These are phyloP conservation scores for Boletus sp. DNA, from an alignment of 1,284 basidiomycete species.

Conservation along the genomic window DNA sequence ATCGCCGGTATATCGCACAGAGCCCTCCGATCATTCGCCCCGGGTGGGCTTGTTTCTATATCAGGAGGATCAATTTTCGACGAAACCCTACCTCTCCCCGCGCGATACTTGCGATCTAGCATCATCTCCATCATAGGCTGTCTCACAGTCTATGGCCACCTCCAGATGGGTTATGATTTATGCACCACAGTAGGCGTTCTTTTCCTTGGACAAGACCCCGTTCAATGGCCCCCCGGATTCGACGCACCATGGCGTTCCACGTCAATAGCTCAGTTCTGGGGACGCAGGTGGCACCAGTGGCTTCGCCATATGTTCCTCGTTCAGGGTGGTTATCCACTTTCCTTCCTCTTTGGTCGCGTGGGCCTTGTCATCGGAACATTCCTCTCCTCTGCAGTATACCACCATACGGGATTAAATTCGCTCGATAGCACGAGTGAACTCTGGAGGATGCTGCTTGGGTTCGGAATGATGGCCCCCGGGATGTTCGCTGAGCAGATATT, in stretches of 20 bases:
- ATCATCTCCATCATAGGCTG: constrained; percentile 39
- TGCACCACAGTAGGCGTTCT: constrained; percentile 40
- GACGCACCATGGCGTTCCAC: constrained; percentile 35
- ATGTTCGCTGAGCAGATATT: constrained; percentile 41
- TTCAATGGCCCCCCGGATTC: constrained; percentile 38
- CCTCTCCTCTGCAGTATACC: constrained; percentile 19
- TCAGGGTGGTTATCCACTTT: constrained; percentile 35
- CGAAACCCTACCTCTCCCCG: constrained; percentile 34
- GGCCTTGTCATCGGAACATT: constrained; percentile 52
- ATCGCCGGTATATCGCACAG: constrained; percentile 43
- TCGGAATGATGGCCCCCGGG: constrained; percentile 50
- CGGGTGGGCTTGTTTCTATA: constrained; percentile 35
- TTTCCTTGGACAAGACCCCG: constrained; percentile 30
- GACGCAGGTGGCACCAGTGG: constrained; percentile 41
- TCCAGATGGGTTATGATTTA: constrained; percentile 40
- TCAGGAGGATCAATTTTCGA: constrained; percentile 49
- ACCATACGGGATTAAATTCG: not conserved
- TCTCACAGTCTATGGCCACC: constrained; percentile 38
- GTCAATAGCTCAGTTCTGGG: constrained; percentile 42
- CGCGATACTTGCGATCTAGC: constrained; percentile 42
- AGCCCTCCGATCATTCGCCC: constrained; percentile 39
- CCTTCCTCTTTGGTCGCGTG: constrained; percentile 36
- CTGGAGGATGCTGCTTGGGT: constrained; percentile 44
- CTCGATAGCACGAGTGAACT: constrained; percentile 42
- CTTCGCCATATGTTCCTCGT: constrained; percentile 34